phyloP scores from a whole-genome alignment of 148 eudicot species.

The Simmondsia chinensis region DNA sequence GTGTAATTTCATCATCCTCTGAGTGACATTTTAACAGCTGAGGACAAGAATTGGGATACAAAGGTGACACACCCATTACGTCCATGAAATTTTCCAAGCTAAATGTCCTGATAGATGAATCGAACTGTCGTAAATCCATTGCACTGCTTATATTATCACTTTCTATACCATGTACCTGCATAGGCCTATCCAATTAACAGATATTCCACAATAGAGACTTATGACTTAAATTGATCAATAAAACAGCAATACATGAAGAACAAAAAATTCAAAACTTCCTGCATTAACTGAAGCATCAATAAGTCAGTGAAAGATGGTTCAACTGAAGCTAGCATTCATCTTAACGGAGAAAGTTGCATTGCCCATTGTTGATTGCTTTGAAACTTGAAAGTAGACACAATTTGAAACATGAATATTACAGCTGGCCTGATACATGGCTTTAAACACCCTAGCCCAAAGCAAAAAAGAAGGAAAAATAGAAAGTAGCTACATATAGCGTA shows the following conservation, averaged over 20 bases:
- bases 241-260: not conserved
- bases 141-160: slow-evolving; percentile 5
- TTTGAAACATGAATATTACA: too few relatives aligned
- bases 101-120: slow-evolving; percentile 4
- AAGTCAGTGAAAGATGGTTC: too few relatives aligned
- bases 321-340: too few relatives aligned
- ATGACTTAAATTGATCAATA: slow-evolving; percentile 3
- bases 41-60: slow-evolving; percentile 3
- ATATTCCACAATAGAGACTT: too few relatives aligned
- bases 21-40: slow-evolving; percentile 12
- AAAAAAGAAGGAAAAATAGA: too few relatives aligned
- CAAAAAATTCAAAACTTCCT: not conserved
- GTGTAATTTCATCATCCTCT: slow-evolving; percentile 12
- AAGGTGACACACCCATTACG: slow-evolving; percentile 6
- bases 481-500: too few relatives aligned
- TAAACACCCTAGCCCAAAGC: too few relatives aligned
- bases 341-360: too few relatives aligned
- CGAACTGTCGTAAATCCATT: slow-evolving; percentile 1
- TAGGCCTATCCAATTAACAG: not conserved
- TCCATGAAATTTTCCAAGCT: slow-evolving; percentile 5
- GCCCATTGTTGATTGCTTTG: too few relatives aligned
- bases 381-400: too few relatives aligned
- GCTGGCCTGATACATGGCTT: too few relatives aligned
- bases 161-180: slow-evolving; percentile 22
- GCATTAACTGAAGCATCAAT: too few relatives aligned